A percentile compares a stretch with the other conserved stretches of the same genome.
Conservation (phyloP, 306 rosid species). For the Quercus robur region DNA sequence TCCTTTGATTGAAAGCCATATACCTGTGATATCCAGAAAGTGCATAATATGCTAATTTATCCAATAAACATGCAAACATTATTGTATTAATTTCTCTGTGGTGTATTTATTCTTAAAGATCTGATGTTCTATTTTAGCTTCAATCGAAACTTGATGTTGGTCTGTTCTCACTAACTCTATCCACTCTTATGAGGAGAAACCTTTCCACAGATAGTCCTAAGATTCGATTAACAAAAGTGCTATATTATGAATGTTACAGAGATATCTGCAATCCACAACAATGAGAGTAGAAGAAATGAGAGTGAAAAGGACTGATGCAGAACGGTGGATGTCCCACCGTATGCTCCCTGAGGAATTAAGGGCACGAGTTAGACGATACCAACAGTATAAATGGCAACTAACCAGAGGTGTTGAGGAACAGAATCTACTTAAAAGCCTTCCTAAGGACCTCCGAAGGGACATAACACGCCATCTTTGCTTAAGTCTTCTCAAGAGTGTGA, state of each 20-base stretch:
- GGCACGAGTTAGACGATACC: constrained; percentile 68
- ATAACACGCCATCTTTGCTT: constrained; percentile 84
- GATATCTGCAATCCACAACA: constrained; percentile 77
- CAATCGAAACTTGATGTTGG: not conserved
- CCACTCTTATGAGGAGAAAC: not conserved
- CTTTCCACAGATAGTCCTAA: not conserved
- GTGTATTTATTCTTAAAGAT: not conserved
- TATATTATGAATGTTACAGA: constrained; percentile 35
- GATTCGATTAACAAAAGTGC: not conserved
- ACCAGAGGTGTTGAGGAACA: constrained; percentile 88
- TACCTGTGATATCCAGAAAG: too few species aligned
- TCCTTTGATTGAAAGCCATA: too few species aligned
- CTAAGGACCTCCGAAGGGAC: constrained; percentile 86
- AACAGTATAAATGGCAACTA: constrained; percentile 92
- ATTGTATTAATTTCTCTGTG: not conserved
- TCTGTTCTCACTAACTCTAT: not conserved
- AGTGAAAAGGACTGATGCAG: constrained; percentile 68
- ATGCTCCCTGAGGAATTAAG: constrained; percentile 68
- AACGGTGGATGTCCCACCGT: constrained; percentile 92
- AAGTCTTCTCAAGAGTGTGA: constrained; percentile 55
- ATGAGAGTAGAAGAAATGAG: constrained; percentile 91
- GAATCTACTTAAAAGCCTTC: constrained; percentile 58
- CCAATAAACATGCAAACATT: not conserved
- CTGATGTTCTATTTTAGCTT: not conserved
- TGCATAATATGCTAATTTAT: not conserved